Base-by-base conservation (phyloP, 2,329 filamentous ascomycete species). In the Tolypocladium sp. region DNA sequence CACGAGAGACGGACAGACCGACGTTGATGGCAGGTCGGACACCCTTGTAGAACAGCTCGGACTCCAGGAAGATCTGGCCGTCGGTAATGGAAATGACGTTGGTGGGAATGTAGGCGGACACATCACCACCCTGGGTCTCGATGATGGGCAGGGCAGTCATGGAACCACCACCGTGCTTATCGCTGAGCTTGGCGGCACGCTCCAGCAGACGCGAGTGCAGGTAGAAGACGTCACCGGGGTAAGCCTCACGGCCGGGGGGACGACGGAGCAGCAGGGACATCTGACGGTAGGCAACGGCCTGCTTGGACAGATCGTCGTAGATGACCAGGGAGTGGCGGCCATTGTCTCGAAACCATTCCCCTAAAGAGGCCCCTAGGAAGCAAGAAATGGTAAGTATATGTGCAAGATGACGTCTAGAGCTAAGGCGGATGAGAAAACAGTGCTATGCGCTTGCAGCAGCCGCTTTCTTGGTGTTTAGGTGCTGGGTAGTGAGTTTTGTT, bases 61-160 rank as follows among this genome's bases (percentile, higher is more conserved):
- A 81, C 82, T 99, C 94, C 84, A 99, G 86, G 91, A 99, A 99
- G 80, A 99, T 97, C 84, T 99, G 94, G 66, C 94, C 94, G 74
- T 97, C 94, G 71, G 94, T 99, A 76, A 99, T 99, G 78, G 93
- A 97, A 87, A 99, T 99, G 82, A 97, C 94, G 85, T 97, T 99
- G 82, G 94, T 99, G 73, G 94, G 94, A 86, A 99, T 97, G 82
- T 97, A 99, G 71, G 94, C 94, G 71, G 94, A 97, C 74, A 99
- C 94, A 81, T 99, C 94, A 91, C 94, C 94, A 86, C 94, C 94
- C 86, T 97, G 94, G 77, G 94, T 99, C 86, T 99, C 94, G 77
- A 99, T 97, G 80, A 97, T 77, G 75, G 94, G 94, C 64, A 99
- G 89, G 68, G 94, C 93, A 79, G 94, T 99, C 79, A 97, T 86